A percentile compares a stretch with the other conserved stretches of the same genome.
Conservation (phyloP, 2,329 filamentous ascomycete genomes). For the Nigrospora sphaerica region DNA sequence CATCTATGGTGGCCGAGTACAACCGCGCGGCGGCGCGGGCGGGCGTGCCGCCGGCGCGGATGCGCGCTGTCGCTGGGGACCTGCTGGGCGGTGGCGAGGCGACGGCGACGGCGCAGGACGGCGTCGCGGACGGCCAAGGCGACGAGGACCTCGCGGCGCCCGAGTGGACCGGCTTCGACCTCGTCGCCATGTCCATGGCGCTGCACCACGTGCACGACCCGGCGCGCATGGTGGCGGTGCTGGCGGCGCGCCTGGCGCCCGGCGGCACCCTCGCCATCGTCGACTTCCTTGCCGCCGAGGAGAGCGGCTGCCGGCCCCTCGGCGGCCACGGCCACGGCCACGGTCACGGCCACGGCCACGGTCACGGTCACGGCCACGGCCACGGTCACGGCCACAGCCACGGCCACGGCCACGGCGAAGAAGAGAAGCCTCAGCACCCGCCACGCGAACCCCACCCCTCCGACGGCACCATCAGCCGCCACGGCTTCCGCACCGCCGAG, state of each 20-base stretch:
- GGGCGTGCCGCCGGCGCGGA: background rate
- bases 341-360: conserved; percentile 1
- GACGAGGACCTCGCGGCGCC: background rate
- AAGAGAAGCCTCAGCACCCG: conserved; percentile 25
- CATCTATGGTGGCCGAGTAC: background rate
- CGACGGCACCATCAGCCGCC: conserved; percentile 5
- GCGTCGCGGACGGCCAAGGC: background rate
- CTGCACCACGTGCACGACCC: background rate
- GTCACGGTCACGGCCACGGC: conserved; percentile 34
- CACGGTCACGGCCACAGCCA: conserved; percentile 56
- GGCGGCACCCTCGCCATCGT: background rate
- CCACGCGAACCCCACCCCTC: too few species aligned
- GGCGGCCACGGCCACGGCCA: conserved; percentile 4
- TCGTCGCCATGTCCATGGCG: background rate
- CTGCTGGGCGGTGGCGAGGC: conserved; percentile 41
- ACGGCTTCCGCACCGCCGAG: background rate
- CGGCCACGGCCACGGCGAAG: conserved; percentile 17
- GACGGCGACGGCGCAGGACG: conserved; percentile 41
- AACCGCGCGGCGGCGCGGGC: background rate
- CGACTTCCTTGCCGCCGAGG: background rate
- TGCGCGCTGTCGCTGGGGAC: conserved; percentile 29
- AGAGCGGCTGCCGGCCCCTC: background rate
- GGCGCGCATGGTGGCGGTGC: background rate
- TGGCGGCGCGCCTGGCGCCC: background rate
- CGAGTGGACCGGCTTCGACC: background rate